phyloP scores from a whole-genome alignment of 1,284 basidiomycete species.

The Austroboletus novae-zelandiae region DNA sequence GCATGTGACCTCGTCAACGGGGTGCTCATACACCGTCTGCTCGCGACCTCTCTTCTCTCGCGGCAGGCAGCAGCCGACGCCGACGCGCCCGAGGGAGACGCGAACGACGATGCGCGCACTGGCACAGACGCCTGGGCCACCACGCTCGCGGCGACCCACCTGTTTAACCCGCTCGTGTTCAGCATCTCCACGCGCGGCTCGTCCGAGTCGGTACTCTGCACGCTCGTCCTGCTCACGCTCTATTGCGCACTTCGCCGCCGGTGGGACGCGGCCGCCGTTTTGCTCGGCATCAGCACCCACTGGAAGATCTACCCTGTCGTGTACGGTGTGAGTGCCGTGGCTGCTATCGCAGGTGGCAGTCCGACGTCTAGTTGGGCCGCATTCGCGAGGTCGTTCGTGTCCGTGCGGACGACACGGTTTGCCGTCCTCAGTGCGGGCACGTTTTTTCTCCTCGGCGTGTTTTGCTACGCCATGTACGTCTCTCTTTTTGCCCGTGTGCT shows the following conservation, averaged over 20 bases:
- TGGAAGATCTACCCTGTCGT: constrained; percentile 97
- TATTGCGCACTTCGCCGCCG: constrained; percentile 50
- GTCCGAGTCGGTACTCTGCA: constrained; percentile 85
- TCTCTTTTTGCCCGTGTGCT: background rate
- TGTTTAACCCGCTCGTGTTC: constrained; percentile 92
- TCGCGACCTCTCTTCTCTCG: constrained; percentile 48
- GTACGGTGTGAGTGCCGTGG: constrained; percentile 79
- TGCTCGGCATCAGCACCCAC: constrained; percentile 80
- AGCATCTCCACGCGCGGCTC: constrained; percentile 97
- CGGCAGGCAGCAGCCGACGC: background rate
- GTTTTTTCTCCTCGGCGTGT: constrained; percentile 63
- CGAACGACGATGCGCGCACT: background rate
- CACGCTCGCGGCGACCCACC: constrained; percentile 61
- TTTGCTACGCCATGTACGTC: constrained; percentile 78
- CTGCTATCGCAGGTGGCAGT: constrained; percentile 50
- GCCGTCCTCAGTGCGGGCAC: constrained; percentile 63
- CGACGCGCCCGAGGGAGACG: background rate
- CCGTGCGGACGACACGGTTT: constrained; percentile 64
- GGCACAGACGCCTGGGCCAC: constrained; percentile 39
- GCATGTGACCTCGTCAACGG: constrained; percentile 84
- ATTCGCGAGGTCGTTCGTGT: constrained; percentile 48
- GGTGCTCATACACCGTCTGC: constrained; percentile 69
- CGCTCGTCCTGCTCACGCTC: constrained; percentile 79
- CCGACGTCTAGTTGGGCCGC: constrained; percentile 20
- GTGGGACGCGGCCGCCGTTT: constrained; percentile 64